These are phyloP conservation scores for Talaromyces proteolyticus DNA, from an alignment of 495 filamentous ascomycete genomes.

Conservation along the genomic window DNA sequence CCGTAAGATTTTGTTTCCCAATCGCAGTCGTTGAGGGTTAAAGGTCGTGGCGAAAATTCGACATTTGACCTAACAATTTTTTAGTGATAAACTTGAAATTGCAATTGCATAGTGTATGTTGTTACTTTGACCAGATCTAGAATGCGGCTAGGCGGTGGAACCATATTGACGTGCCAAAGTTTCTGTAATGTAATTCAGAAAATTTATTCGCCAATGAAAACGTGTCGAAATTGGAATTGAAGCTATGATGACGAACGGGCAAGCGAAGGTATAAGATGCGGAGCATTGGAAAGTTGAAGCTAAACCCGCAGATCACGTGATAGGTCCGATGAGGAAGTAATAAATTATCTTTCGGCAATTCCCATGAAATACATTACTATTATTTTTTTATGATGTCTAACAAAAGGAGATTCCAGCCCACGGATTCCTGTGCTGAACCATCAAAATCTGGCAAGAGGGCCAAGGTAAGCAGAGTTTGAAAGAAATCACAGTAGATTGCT, in stretches of 20 bases:
- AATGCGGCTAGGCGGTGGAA: conserved; percentile 64
- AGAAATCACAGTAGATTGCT: conserved; percentile 5
- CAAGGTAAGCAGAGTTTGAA: conserved; percentile 7
- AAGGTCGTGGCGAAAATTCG: conserved; percentile 85
- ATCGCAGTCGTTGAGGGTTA: conserved; percentile 74
- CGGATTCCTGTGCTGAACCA: conserved; percentile 2
- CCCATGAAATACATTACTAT: conserved; percentile 9
- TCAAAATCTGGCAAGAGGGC: conserved; percentile 1
- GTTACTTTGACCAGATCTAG: conserved; percentile 73
- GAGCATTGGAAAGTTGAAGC: too few relatives aligned
- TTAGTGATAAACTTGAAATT: background rate
- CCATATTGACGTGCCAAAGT: too few relatives aligned
- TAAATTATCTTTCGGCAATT: background rate
- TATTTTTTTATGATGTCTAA: conserved; percentile 12
- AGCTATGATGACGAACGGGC: too few relatives aligned
- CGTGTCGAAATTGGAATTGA: too few relatives aligned
- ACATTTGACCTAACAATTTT: conserved; percentile 64
- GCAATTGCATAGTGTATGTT: background rate
- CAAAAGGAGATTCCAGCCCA: conserved; percentile 13
- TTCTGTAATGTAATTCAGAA: too few relatives aligned
- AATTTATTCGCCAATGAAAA: too few relatives aligned
- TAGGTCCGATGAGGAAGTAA: background rate
- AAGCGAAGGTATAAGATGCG: too few relatives aligned
- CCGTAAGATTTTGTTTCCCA: conserved; percentile 83
- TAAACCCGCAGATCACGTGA: too few relatives aligned